Base-by-base conservation (phyloP, 352 stramenopile species). In the Pythium graminicola region DNA sequence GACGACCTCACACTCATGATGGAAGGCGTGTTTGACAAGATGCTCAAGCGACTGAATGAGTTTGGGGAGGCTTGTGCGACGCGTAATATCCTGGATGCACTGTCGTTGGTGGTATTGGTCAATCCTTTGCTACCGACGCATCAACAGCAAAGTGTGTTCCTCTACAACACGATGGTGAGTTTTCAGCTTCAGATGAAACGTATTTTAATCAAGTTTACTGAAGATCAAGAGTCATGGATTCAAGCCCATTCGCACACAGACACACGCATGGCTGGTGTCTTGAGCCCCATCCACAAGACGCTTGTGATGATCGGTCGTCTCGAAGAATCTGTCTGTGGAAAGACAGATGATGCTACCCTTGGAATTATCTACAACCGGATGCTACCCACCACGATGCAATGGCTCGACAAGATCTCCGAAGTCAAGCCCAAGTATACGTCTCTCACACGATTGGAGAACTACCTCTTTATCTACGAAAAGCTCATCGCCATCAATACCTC, bases 141-240 rank as follows among this genome's bases (percentile, higher is more conserved):
- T 17, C 74, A 64, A 8, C 48, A 58, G 45, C 69, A 83, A 33
- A 85, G 75, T 29, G 68, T 78, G 43, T 89, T 85, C 50, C 54
- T 88, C 0, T 79, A 83, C 59, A 81, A 87, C 50, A 55, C 72
- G 11, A 76, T 89, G 54, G 70, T 87, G 10, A 85, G 65, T 50
- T 89, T 90, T 31, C 75, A 87, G 64, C 75, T 90, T 4, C 75
- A 88, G 47, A 73, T 89, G 67, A 90, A 90, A 54, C 72, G 80
- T 2, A 52, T 85, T 22, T 42, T 88, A n/a, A 82, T 85, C 58
- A 88, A 85, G 48, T 90, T 89, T 47, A 85, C 74, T 0, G 77
- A 90, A 44, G 80, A 88, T 44, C 52, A 88, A 66, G 76, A 86
- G 47, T 40, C 64, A 2, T 90, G 80, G 77, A 86, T 90, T 44